These are phyloP conservation scores for Fusarium globosum DNA, from an alignment of 2,329 filamentous ascomycete species.

Conservation along the genomic window DNA sequence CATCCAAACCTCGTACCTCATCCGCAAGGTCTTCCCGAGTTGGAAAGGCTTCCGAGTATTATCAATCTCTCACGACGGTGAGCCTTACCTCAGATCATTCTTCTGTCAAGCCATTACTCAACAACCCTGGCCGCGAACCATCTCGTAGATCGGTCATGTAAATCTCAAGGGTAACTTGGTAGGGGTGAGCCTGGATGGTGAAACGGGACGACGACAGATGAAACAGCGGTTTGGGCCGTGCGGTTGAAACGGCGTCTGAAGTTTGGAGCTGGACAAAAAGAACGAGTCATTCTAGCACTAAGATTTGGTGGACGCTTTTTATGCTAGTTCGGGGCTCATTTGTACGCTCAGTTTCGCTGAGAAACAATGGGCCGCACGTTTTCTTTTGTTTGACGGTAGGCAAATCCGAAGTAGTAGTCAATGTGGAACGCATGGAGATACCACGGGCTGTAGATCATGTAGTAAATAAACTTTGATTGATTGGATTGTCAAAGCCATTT, in stretches of 20 bases:
- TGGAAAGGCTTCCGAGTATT: constrained; percentile 26
- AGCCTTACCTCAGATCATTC: constrained; percentile 16
- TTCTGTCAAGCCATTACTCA: not conserved
- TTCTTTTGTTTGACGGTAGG: constrained; percentile 9
- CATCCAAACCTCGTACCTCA: not conserved
- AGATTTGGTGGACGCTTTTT: not conserved
- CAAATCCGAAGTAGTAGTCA: constrained; percentile 13
- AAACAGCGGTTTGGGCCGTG: constrained; percentile 26
- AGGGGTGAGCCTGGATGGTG: constrained; percentile 14
- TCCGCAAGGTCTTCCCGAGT: constrained; percentile 35
- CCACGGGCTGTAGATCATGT: not conserved
- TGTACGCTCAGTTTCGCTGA: constrained; percentile 12
- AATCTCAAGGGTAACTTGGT: not conserved
- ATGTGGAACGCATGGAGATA: constrained; percentile 1
- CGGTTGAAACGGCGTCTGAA: constrained; percentile 11
- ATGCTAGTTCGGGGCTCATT: not conserved
- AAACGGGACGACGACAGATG: constrained; percentile 26
- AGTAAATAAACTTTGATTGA: not conserved
- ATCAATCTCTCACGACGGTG: constrained; percentile 18
- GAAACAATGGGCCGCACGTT: not conserved
- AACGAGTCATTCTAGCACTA: not conserved
- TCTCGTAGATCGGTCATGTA: constrained; percentile 1
- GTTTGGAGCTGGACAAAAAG: not conserved
- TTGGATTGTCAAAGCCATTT: not conserved
- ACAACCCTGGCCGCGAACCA: not conserved